Evolutionary conservation across 768 basidiomycete genomes (phyloP), one percentile per base, ranked within the genome.

Genomic region (Russula sp.): DNA sequence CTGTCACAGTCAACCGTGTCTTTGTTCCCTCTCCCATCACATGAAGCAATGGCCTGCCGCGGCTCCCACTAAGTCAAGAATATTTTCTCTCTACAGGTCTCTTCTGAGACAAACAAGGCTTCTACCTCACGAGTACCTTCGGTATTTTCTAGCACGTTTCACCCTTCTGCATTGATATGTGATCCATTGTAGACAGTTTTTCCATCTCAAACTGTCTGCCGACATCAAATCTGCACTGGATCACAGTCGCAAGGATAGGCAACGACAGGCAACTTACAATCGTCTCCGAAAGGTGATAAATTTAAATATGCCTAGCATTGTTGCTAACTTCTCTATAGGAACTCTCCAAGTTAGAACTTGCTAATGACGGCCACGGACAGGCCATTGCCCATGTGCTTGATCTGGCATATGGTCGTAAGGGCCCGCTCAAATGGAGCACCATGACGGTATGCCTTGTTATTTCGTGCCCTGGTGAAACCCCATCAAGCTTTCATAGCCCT

Each of bases 381-480:
- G 81, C 83, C 36, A 86, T 88, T 66, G 74, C 75, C 34, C 77
- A 79, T 65, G 68, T 90, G 34, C 74, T 93, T 18, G 81, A 85
- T 65, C 67, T 84, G 34, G 90, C 90, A 32, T 93, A 90, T 72
- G 90, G 89, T 35, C 78, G 90, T 61, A 83, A 81, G 66, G 90
- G 90, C 25, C 86, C 80, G 68, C 72, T 93, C 16, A 82, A 78
- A 67, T 80, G 81, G 74, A 87, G 90, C 67, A 71, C 91, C 46
- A 74, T 90, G 72, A 71, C 85, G 75, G 90, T 89, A 66, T 64
- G 76, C 67, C 48, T 45, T 41, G 43, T 29, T 60, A 22, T 54
- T 42, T 14, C 43, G 54, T 45, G 41, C 43, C 49, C 47, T 20
- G 29, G 9, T 38, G 50, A 38, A 11, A 56, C 56, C 25, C 36